Evolutionary conservation across 805 yeast genomes (phyloP), one percentile per base, ranked within the genome.

Genomic region (Phaffomyces thermotolerans): DNA sequence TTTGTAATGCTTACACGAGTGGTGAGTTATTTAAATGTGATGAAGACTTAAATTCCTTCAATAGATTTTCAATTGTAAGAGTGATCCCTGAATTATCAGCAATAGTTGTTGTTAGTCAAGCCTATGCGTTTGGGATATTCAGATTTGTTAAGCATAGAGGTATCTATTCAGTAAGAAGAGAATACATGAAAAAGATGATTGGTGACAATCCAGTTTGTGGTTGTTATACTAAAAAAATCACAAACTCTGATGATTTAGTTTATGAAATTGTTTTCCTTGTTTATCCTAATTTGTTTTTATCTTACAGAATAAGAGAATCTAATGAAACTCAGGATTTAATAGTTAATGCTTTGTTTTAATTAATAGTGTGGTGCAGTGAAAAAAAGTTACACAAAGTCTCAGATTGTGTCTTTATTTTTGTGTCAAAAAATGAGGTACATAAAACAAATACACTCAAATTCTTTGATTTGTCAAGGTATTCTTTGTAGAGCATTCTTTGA

Each of bases 1-100:
- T 72, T 31, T 75, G 80, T 52, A 71, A 67, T 49, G 67, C 76
- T 5, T 67, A 76, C 1, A 69, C 77, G 8, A 27, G 29, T 1
- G 58, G 66, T 4, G 56, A 65, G 20, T 54, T 75, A 2, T 76
- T 74, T 51, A 64, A 65, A 15, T 8, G 13, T 45, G 6, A 23
- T 34, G 34, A 55, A 51, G 43, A 31, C 13, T 39, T 40, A 25
- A 12, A 20, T 34, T 13, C 13, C 14, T 45, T 48, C 14, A 59
- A 63, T 39, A 44, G 68, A 34, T 33, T 65, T 25, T 57, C 59
- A 15, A 57, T 64, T 3, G 55, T 57, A 2, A 50, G 51, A 23
- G 50, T 69, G 12, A 64, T 73, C 7, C 71, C 72, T 0, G 67
- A 65, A 37, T 43, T 74, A 4, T 62, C 64, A 7, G 68, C 72